These are phyloP conservation scores for Kockiozyma suomiensis DNA, from an alignment of 805 yeast genomes.

Conservation along the genomic window DNA sequence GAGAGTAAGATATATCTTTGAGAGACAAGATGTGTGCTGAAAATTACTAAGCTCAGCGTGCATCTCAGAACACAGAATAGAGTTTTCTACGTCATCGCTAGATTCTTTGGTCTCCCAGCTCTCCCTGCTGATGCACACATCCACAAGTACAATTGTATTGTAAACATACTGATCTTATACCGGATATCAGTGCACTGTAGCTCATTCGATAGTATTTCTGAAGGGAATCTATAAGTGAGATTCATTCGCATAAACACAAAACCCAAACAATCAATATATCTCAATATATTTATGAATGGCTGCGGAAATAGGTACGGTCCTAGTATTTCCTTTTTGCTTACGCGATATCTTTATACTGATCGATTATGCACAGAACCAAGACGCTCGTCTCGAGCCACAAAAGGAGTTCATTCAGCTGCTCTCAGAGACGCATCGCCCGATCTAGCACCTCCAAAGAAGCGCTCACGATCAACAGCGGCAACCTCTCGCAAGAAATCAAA, in stretches of 20 bases:
- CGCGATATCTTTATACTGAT: not conserved
- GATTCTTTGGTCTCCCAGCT: conserved; percentile 2
- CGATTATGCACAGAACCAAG: conserved; percentile 37
- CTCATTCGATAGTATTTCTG: too few relatives aligned
- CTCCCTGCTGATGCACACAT: not conserved
- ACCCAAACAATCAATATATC: too few relatives aligned
- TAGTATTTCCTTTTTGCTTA: not conserved
- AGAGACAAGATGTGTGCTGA: not conserved
- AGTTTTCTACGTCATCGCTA: conserved; percentile 7
- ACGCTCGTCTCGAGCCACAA: conserved; percentile 47
- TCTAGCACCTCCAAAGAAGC: conserved; percentile 4
- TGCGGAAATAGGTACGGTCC: not conserved
- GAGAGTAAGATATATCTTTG: not conserved
- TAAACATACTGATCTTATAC: too few relatives aligned
- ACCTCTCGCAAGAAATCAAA: conserved; percentile 4
- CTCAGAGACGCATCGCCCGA: conserved; percentile 1
- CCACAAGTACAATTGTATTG: not conserved
- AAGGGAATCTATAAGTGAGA: too few relatives aligned
- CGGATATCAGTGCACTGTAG: too few relatives aligned
- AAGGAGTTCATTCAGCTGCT: conserved; percentile 41
- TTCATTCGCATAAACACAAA: too few relatives aligned
- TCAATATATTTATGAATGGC: too few relatives aligned
- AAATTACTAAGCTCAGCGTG: not conserved
- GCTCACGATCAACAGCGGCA: not conserved
- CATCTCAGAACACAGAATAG: not conserved